Base-by-base conservation (phyloP, 2,329 filamentous ascomycete species). In the Ceratocystis harringtonii region DNA sequence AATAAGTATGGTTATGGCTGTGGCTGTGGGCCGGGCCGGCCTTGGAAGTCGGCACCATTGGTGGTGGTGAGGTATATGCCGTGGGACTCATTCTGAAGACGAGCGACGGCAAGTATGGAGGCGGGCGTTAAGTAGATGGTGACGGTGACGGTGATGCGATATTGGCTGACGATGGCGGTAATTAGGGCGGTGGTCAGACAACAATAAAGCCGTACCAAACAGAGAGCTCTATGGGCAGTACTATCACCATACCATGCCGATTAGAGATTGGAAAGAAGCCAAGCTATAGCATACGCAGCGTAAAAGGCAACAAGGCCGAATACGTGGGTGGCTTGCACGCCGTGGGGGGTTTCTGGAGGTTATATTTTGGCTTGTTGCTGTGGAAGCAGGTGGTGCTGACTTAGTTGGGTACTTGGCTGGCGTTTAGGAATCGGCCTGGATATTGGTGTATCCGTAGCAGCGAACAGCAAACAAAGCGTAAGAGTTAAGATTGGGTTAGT, bases 1-100 rank as follows among this genome's bases (percentile, higher is more conserved):
- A 74, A 70, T 75, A 72, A 66, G 71, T 68, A 69, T 70, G 70
- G 32, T 43, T 36, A 32, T 65, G 64, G 22, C 48, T 25, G 8
- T 43, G 62, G 52, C 63, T 36, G 19, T 52, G 55, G n/a, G 48
- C 48, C 12, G 52, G 17, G 17, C 43, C 43, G 41, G 62, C 50
- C 17, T 60, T 57, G 2, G 62, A 55, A n/a, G 62, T 28, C 62
- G 50, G 43, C 45, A 36, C 45, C 45, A 48, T 50, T 7, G 48
- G 19, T 57, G 32, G 44, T 44, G 62, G 48, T 41, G 61, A 66
- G 52, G 45, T 64, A 43, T 64, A 66, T 12, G 65, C 52, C 17
- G 60, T 52, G 41, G 66, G 63, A 30, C 66, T 60, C 66, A 67
- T 67, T 19, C 28, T 63, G 44, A n/a, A n/a, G 62, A 19, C 22